phyloP scores from a whole-genome alignment of 768 basidiomycete genomes.

The Hemileccinum impolitum region DNA sequence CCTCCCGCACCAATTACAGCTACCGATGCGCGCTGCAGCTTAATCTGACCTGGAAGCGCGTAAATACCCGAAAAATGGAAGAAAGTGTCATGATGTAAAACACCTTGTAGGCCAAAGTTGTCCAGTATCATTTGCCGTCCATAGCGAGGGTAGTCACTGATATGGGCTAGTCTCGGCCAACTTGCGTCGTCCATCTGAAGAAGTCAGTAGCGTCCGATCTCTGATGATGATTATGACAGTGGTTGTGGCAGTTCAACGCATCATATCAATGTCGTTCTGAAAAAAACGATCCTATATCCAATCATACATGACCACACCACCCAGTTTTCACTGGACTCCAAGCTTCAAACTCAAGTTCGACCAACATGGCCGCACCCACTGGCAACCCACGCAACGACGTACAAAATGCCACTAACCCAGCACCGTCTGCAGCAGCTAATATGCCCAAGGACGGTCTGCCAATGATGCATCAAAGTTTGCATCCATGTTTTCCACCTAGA shows the following conservation, averaged over 20 bases:
- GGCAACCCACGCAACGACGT: constrained; percentile 10
- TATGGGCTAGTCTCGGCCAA: constrained; percentile 32
- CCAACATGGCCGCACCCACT: constrained; percentile 15
- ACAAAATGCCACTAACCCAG: constrained; percentile 12
- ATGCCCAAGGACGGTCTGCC: constrained; percentile 35
- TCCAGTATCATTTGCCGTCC: constrained; percentile 96
- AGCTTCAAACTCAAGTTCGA: not conserved
- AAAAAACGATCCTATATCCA: too few species aligned
- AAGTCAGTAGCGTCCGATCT: not conserved
- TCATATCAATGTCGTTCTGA: too few species aligned
- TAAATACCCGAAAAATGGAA: constrained; percentile 2
- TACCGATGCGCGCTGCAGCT: constrained; percentile 69
- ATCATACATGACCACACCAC: too few species aligned
- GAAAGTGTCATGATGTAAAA: not conserved
- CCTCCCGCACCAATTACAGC: constrained; percentile 94
- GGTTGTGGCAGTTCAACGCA: too few species aligned
- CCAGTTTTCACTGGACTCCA: too few species aligned
- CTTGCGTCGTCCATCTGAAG: constrained; percentile 11
- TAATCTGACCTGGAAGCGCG: constrained; percentile 67
- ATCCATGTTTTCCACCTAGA: not conserved
- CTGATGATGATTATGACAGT: not conserved
- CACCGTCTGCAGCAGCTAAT: constrained; percentile 9
- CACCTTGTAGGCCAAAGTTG: constrained; percentile 83
- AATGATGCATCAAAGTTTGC: constrained; percentile 38
- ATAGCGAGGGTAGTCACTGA: constrained; percentile 84